phyloP scores from a whole-genome alignment of 352 stramenopile genomes.

The Phytophthora palmivora region DNA sequence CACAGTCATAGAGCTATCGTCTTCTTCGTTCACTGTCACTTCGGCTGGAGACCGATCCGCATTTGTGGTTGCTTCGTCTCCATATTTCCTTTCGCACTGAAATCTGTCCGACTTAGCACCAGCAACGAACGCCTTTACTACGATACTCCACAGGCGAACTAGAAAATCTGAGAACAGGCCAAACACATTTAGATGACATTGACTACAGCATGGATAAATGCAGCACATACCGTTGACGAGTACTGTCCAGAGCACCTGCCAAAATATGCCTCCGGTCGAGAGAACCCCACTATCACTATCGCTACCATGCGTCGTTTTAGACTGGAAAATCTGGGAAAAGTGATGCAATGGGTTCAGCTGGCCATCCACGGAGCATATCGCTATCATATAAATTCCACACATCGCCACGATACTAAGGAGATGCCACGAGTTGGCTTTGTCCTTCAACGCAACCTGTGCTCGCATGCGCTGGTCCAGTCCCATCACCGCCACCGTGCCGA shows the following conservation, averaged over 20 bases:
- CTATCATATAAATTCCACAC: conserved; percentile 64
- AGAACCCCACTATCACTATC: conserved; percentile 14
- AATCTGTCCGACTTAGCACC: conserved; percentile 49
- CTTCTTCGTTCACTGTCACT: conserved; percentile 15
- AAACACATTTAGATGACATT: neutral
- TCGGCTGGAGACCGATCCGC: conserved; percentile 6
- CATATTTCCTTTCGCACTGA: conserved; percentile 31
- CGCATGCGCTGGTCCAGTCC: conserved; percentile 77
- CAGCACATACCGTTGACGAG: conserved; percentile 72
- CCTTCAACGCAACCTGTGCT: conserved; percentile 76
- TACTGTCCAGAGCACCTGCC: conserved; percentile 77
- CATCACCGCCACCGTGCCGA: conserved; percentile 73
- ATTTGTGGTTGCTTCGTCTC: conserved; percentile 8
- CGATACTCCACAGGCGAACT: conserved; percentile 64
- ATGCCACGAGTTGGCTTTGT: conserved; percentile 63
- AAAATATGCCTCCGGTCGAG: conserved; percentile 44
- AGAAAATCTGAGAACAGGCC: conserved; percentile 87
- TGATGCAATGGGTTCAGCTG: conserved; percentile 66
- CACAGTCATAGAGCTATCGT: conserved; percentile 1
- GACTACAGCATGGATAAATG: neutral
- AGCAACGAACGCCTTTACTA: conserved; percentile 65
- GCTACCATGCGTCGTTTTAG: conserved; percentile 32
- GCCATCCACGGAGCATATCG: conserved; percentile 66
- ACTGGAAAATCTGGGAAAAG: conserved; percentile 50
- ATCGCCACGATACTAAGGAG: conserved; percentile 62